Conservation (phyloP, 768 basidiomycete genomes). For the Collybia sordida region DNA sequence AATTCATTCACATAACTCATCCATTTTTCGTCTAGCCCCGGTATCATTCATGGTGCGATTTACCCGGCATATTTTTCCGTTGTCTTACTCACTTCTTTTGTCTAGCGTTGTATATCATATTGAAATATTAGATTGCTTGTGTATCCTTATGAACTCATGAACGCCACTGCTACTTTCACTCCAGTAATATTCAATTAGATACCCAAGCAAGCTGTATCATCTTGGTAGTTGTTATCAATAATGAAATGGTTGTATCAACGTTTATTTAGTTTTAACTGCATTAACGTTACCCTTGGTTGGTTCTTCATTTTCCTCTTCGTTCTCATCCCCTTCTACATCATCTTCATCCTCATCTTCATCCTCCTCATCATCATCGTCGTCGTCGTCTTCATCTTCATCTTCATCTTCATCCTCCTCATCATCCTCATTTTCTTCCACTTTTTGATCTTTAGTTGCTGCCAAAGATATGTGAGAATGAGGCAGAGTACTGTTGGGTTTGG, state of each 20-base stretch:
- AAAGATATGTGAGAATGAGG: no score
- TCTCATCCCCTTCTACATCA: constrained; percentile 7
- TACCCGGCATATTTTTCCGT: not conserved
- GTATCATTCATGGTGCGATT: constrained; percentile 66
- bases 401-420: not conserved
- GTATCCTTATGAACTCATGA: constrained; percentile 4
- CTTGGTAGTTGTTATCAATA: constrained; percentile 32
- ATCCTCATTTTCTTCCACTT: not conserved
- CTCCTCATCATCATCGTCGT: constrained; percentile 23
- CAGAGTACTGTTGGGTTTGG: no score
- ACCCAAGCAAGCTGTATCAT: constrained; percentile 9
- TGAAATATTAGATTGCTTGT: constrained; percentile 56
- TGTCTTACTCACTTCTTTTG: constrained; percentile 13
- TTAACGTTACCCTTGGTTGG: no score
- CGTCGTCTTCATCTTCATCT: constrained; percentile 2
- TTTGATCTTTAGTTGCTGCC: no score
- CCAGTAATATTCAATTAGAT: constrained; percentile 7
- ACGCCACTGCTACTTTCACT: not conserved
- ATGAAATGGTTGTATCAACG: constrained; percentile 42
- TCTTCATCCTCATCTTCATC: constrained; percentile 9
- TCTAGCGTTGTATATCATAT: constrained; percentile 76
- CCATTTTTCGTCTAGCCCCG: constrained; percentile 50
- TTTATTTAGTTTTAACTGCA: not conserved
- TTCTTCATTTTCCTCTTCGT: no score
- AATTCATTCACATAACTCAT: no score